Conservation (phyloP, 192 early-diverging fungal species). For the Coemansia reversa region DNA sequence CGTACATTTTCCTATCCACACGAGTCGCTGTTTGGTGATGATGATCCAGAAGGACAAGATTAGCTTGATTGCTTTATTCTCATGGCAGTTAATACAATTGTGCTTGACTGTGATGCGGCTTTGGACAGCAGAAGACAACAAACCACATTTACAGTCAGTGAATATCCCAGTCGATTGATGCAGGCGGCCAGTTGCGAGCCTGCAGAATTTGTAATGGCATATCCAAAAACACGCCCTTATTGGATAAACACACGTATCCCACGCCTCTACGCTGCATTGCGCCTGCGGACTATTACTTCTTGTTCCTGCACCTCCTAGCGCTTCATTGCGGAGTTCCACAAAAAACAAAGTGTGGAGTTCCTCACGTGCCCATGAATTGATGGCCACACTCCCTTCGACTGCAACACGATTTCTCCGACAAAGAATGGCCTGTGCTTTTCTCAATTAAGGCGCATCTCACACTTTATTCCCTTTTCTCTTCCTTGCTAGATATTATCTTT, state of each 20-base stretch:
- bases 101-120: background rate
- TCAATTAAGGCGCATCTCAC: background rate
- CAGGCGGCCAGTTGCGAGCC: background rate
- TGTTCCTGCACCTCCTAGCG: background rate
- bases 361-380: background rate
- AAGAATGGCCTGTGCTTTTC: background rate
- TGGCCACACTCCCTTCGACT: background rate
- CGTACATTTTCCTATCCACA: conserved; percentile 58
- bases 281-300: background rate
- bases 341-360: background rate
- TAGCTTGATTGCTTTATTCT: background rate
- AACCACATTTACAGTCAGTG: background rate
- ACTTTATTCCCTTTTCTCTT: background rate
- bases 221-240: background rate
- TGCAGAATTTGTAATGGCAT: background rate
- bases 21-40: conserved; percentile 35
- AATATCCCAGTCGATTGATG: background rate
- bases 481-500: background rate
- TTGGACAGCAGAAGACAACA: background rate
- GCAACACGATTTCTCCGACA: background rate
- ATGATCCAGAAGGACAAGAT: background rate
- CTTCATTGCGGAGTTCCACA: background rate
- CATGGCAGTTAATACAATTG: background rate
- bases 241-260: background rate
- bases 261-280: background rate